Conservation (phyloP, 768 basidiomycete genomes). For the Gymnopilus junonius region DNA sequence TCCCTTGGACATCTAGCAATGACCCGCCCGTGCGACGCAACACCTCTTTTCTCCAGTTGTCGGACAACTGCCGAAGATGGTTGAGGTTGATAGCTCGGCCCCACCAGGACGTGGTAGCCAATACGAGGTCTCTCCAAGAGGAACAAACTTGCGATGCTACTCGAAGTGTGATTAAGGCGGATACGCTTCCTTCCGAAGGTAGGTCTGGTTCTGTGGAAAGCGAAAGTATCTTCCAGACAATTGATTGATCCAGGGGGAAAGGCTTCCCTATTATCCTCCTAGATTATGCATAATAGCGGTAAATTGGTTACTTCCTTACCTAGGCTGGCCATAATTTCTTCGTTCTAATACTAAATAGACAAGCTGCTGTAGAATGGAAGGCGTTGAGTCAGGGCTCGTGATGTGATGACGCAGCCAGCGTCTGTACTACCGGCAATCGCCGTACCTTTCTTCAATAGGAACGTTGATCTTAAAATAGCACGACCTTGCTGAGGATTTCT, state of each 20-base stretch:
- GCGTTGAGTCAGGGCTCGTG: not conserved
- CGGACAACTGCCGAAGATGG: not conserved
- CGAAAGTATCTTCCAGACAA: not conserved
- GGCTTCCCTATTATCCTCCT: not conserved
- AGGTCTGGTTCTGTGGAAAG: not conserved
- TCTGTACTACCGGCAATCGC: too few relatives aligned
- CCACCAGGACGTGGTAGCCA: not conserved
- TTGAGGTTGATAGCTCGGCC: not conserved
- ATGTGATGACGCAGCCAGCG: too few relatives aligned
- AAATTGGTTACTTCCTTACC: not conserved
- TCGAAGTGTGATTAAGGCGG: not conserved
- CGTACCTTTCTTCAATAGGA: too few relatives aligned
- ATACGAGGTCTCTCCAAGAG: not conserved
- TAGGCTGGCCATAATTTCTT: not conserved
- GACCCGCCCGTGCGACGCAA: not conserved
- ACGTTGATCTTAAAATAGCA: too few relatives aligned
- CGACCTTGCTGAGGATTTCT: too few relatives aligned
- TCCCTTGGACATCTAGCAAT: not conserved
- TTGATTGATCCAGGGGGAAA: not conserved
- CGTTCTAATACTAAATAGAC: not conserved
- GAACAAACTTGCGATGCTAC: not conserved
- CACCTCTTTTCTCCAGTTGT: not conserved
- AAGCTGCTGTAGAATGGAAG: not conserved
- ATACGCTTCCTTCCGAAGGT: not conserved
- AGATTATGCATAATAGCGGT: not conserved